These are phyloP conservation scores for Rhodotorula sp. DNA, from an alignment of 1,284 basidiomycete species.

Conservation along the genomic window DNA sequence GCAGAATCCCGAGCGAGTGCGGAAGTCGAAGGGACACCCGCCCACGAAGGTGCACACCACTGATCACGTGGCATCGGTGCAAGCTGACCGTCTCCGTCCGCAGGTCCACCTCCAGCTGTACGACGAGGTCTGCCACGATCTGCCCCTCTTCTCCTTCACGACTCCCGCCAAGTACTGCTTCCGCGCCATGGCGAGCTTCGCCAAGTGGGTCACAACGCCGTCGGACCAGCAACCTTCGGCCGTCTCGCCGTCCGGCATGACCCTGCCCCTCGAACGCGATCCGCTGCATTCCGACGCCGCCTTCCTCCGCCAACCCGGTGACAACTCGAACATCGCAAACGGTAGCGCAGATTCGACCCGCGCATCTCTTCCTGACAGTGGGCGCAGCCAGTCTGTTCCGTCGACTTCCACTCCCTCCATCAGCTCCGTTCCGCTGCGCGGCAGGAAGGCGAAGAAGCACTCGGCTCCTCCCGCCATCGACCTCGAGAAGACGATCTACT, in stretches of 20 bases:
- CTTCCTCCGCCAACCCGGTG: background rate
- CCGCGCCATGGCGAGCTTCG: conserved; percentile 49
- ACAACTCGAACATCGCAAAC: background rate
- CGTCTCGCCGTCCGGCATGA: conserved; percentile 5
- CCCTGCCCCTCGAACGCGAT: conserved; percentile 19
- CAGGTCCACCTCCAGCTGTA: conserved; percentile 78
- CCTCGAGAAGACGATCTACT: conserved; percentile 44
- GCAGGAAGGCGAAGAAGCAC: background rate
- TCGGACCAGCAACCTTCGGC: background rate
- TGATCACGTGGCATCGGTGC: no score
- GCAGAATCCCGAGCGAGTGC: conserved; percentile 41
- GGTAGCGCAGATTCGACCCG: background rate
- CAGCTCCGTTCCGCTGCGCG: background rate
- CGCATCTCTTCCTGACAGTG: background rate
- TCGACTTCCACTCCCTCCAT: background rate
- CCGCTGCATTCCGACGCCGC: conserved; percentile 7
- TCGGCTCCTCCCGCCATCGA: background rate
- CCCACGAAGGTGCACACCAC: conserved; percentile 60
- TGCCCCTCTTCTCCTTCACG: conserved; percentile 52
- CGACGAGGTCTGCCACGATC: conserved; percentile 56
- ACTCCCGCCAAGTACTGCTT: conserved; percentile 51
- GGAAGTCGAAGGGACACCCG: conserved; percentile 49
- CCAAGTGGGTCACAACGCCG: conserved; percentile 32
- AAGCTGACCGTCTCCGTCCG: background rate
- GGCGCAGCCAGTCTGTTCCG: background rate